phyloP scores from a whole-genome alignment of 1,284 basidiomycete genomes.

The Athelia sp. region DNA sequence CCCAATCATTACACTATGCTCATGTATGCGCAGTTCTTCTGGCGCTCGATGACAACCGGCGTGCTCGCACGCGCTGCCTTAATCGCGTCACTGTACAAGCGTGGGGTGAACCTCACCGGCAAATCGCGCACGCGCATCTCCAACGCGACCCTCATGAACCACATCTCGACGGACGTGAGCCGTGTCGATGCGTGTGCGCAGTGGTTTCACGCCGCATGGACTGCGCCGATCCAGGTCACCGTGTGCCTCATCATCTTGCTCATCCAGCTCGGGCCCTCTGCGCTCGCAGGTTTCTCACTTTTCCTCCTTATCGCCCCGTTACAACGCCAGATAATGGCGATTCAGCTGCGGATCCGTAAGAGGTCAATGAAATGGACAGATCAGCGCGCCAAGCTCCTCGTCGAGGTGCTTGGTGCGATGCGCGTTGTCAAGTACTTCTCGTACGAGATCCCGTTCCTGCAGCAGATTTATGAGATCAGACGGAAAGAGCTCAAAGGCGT shows the following conservation, averaged over 20 bases:
- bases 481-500: slow-evolving; percentile 51
- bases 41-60: slow-evolving; percentile 69
- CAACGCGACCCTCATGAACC: slow-evolving; percentile 70
- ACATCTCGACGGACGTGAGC: slow-evolving; percentile 68
- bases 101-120: slow-evolving; percentile 61
- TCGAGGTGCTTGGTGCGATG: slow-evolving; percentile 63
- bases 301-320: slow-evolving; percentile 68
- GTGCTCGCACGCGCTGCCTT: slow-evolving; percentile 69
- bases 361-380: slow-evolving; percentile 70
- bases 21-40: slow-evolving; percentile 56
- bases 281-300: slow-evolving; percentile 73
- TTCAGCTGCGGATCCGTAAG: slow-evolving; percentile 58
- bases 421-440: slow-evolving; percentile 76
- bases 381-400: slow-evolving; percentile 57
- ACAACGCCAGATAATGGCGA: slow-evolving; percentile 67
- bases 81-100: slow-evolving; percentile 72
- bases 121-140: slow-evolving; percentile 60
- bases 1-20: slow-evolving; percentile 3
- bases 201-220: slow-evolving; percentile 64
- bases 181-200: slow-evolving; percentile 54
- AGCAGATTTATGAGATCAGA: slow-evolving; percentile 51
- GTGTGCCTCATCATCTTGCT: slow-evolving; percentile 60
- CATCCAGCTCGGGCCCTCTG: slow-evolving; percentile 71
- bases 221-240: slow-evolving; percentile 62
- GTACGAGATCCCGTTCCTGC: slow-evolving; percentile 62